Conservation (phyloP, 441 rosid genomes). For the Aquilaria agallochum region DNA sequence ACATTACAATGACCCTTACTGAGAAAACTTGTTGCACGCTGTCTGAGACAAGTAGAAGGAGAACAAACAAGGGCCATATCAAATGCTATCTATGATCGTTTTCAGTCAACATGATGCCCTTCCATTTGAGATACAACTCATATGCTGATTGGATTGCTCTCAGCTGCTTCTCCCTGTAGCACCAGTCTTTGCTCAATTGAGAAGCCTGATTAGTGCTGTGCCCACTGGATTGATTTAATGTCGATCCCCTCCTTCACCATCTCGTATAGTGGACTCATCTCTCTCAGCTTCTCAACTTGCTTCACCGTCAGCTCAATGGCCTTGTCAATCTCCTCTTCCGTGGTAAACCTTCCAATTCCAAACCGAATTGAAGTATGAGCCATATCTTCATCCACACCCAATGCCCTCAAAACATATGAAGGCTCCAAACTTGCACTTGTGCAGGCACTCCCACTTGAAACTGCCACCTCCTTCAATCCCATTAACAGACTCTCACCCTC, state of each 20-base stretch:
- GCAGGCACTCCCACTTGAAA: constrained; percentile 97
- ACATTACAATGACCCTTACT: not conserved
- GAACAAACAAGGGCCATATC: constrained; percentile 4
- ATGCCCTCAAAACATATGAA: constrained; percentile 87
- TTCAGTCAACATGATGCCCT: no score
- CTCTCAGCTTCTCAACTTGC: constrained; percentile 90
- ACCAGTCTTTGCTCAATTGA: not conserved
- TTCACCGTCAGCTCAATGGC: constrained; percentile 77
- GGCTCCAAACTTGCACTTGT: constrained; percentile 98
- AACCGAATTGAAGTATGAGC: constrained; percentile 96
- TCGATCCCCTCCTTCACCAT: constrained; percentile 93
- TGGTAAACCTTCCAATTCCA: constrained; percentile 95
- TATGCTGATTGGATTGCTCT: not conserved
- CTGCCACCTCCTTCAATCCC: constrained; percentile 99
- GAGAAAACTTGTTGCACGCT: not conserved
- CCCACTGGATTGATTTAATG: constrained; percentile 87
- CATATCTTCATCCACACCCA: constrained; percentile 98
- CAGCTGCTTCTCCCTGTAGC: not conserved
- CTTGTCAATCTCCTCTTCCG: constrained; percentile 78
- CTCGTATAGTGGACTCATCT: constrained; percentile 96
- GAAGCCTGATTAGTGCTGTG: constrained; percentile 61
- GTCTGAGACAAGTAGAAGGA: constrained; percentile 19
- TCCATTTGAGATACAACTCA: constrained; percentile 2
- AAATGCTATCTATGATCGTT: no score
- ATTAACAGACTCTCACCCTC: constrained; percentile 96